Evolutionary conservation across 768 basidiomycete species (phyloP).

Genomic region (Cyclocybe cylindracea): DNA sequence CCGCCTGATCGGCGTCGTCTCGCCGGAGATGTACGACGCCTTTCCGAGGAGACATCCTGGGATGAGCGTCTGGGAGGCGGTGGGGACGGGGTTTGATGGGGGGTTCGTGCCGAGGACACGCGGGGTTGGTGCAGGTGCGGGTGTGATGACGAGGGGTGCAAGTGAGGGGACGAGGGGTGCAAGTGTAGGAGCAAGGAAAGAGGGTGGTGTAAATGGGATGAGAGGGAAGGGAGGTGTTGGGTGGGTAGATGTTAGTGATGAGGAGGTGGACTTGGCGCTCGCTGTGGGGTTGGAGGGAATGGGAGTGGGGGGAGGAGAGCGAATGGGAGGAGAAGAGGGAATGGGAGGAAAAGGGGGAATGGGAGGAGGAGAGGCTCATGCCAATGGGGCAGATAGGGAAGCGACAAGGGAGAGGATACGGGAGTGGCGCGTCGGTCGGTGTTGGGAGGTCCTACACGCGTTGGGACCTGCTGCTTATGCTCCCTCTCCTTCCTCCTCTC

Average conservation of each 20-base stretch:
- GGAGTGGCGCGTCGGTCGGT: slow-evolving; percentile 36
- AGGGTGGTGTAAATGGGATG: not conserved
- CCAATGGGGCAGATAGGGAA: slow-evolving; percentile 1
- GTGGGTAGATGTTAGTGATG: slow-evolving; percentile 37
- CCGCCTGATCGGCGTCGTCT: slow-evolving; percentile 73
- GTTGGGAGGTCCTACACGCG: slow-evolving; percentile 57
- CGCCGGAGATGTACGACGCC: slow-evolving; percentile 89
- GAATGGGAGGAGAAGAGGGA: too few relatives aligned
- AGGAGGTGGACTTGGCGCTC: slow-evolving; percentile 3
- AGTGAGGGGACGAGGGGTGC: too few relatives aligned
- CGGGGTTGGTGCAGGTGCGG: slow-evolving; percentile 1
- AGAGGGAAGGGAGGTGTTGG: slow-evolving; percentile 46
- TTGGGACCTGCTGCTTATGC: slow-evolving; percentile 61
- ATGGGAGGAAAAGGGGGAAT: too few relatives aligned
- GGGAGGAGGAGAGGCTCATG: too few relatives aligned
- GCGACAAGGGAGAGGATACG: slow-evolving; percentile 23
- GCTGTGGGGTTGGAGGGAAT: slow-evolving; percentile 9
- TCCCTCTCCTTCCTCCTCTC: not conserved
- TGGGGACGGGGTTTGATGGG: slow-evolving; percentile 91
- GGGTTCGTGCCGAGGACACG: slow-evolving; percentile 57
- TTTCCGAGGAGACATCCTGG: slow-evolving; percentile 72
- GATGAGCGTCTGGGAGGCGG: slow-evolving; percentile 74
- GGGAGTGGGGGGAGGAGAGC: too few relatives aligned
- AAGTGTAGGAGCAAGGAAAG: too few relatives aligned
- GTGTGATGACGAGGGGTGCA: too few relatives aligned